phyloP scores from a whole-genome alignment of 75 land plant genomes.

The Picea sitchensis region DNA sequence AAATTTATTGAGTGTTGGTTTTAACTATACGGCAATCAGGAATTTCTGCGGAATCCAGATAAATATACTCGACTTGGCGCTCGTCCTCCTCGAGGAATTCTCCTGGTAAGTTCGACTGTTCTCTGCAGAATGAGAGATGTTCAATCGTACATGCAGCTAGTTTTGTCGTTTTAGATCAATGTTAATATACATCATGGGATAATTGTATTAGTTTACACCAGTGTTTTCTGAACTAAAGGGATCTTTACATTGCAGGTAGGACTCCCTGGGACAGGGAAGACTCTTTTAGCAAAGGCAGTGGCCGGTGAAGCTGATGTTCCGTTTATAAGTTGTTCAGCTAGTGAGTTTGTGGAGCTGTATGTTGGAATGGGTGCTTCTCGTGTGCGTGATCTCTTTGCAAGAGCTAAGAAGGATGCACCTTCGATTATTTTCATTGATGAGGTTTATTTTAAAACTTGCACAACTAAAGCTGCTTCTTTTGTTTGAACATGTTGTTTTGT shows the following conservation, averaged over 20 bases:
- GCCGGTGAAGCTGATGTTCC: slow-evolving; percentile 99
- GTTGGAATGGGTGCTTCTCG: slow-evolving; percentile 99
- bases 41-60: slow-evolving; percentile 90
- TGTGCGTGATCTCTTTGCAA: slow-evolving; percentile 94
- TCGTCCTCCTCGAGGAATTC: slow-evolving; percentile 93
- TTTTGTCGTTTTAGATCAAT: not conserved
- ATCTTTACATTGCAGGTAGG: slow-evolving; percentile 63
- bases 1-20: not conserved
- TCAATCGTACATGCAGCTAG: not conserved
- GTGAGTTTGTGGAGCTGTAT: slow-evolving; percentile 97
- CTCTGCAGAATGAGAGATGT: not conserved
- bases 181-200: not conserved
- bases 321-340: slow-evolving; percentile 98
- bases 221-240: not conserved
- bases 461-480: not conserved
- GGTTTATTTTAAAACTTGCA: slow-evolving; percentile 36
- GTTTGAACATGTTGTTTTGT: slow-evolving; percentile 4
- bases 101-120: slow-evolving; percentile 59
- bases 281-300: slow-evolving; percentile 94
- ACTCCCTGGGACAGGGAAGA: slow-evolving; percentile 98
- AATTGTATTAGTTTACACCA: not conserved
- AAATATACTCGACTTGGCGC: slow-evolving; percentile 88
- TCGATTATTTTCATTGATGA: slow-evolving; percentile 99
- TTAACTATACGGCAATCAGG: slow-evolving; percentile 33
- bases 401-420: slow-evolving; percentile 99